These are phyloP conservation scores for Tetratostichococcus sp. DNA, from an alignment of 139 green algal genomes.

Conservation along the genomic window DNA sequence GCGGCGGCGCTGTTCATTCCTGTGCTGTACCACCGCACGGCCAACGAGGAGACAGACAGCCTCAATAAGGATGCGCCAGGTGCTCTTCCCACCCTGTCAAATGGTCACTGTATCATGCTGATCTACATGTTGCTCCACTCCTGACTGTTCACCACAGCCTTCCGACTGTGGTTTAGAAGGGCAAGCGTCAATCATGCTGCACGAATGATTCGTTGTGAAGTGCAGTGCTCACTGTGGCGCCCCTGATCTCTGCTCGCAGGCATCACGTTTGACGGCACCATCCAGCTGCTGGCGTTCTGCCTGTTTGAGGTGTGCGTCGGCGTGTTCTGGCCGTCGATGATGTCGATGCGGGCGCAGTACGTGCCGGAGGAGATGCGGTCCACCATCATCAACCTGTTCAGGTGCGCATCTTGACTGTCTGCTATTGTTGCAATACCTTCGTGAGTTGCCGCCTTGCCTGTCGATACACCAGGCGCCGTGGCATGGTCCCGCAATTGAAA, in stretches of 20 bases:
- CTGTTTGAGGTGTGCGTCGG: slow-evolving; percentile 88
- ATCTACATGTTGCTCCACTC: too few relatives aligned
- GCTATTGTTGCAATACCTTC: too few relatives aligned
- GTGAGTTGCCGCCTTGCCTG: too few relatives aligned
- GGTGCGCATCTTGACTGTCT: slow-evolving; percentile 15
- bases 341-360: slow-evolving; percentile 86
- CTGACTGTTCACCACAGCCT: too few relatives aligned
- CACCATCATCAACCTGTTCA: slow-evolving; percentile 99
- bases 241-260: slow-evolving; percentile 7
- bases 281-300: slow-evolving; percentile 90
- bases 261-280: slow-evolving; percentile 57
- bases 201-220: too few relatives aligned
- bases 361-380: slow-evolving; percentile 90
- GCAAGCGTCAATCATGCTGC: too few relatives aligned
- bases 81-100: background rate
- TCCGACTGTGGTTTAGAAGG: too few relatives aligned
- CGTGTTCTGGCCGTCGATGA: slow-evolving; percentile 97
- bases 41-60: slow-evolving; percentile 3
- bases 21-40: slow-evolving; percentile 36
- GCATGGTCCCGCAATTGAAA: too few relatives aligned
- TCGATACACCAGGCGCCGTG: too few relatives aligned
- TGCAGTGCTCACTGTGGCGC: too few relatives aligned
- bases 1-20: slow-evolving; percentile 59
- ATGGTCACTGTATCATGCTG: background rate
- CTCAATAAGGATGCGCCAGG: slow-evolving; percentile 17